Base-by-base conservation (phyloP, 192 early-diverging fungal genomes). In the Coemansia sp. region DNA sequence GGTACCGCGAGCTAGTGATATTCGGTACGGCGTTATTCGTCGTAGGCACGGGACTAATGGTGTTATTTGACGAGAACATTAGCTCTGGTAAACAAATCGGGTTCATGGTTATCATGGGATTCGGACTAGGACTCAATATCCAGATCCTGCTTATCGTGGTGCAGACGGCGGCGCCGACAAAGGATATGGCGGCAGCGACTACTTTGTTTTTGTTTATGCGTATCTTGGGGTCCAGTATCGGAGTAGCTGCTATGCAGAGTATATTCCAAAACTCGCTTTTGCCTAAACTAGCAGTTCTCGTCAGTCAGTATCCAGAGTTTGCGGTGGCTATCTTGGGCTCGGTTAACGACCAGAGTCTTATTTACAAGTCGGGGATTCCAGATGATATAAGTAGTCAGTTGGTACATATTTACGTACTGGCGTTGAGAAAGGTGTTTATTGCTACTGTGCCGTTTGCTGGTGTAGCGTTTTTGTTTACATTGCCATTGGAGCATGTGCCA, bases 141-240 rank as follows among this genome's bases (percentile, higher is more conserved):
- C 88, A 89, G 57, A 87, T 81, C 20, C 76, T 90, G 40, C 75
- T 93, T 24, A 83, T 93, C 27, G 90, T 86, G 15, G 84, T 88
- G 22, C 94, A 95, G 74, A 83, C 89, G 0, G 72, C 87, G 18
- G 91, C 92, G 24, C 69, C 69, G 7, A 53, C 71, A 3, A 69
- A 76, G 33, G 82, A 91, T 9, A 88, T 93, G 69, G 92, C 92
- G 2, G 53, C 89, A 13, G 88, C 86, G 33, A 93, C 91, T 0
- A 83, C 90, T 0, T 75, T 90, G 52, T 82, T 87, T 11, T 77
- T 87, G n/a, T 93, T 92, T 44, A 88, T 85, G 69, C 89, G 90
- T 31, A 79, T 83, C 53, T 73, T 90, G 13, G 91, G 89, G 7
- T 79, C 86, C 3, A 85, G 76, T 29, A 80, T 91, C 60, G 88